A percentile compares a stretch with the other conserved stretches of the same genome.
phyloP scores from a whole-genome alignment of 257 asterid genomes.

The Asclepias syriaca region DNA sequence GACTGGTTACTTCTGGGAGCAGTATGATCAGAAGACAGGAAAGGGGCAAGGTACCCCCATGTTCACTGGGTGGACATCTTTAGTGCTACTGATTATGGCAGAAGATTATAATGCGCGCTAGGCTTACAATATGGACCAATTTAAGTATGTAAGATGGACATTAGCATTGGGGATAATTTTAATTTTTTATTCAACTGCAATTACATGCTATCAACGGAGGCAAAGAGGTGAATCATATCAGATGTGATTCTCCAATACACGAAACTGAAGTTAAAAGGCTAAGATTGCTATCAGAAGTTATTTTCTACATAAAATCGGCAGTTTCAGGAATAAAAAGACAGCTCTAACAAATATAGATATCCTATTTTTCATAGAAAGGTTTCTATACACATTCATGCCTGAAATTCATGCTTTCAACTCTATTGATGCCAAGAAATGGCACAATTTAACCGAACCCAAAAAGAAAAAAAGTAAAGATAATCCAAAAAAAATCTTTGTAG shows the following conservation, averaged over 20 bases:
- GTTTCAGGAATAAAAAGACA: too few relatives aligned
- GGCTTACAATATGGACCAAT: neutral
- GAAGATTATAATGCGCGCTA: conserved; percentile 61
- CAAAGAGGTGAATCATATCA: neutral
- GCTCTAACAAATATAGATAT: neutral
- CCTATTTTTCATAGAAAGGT: neutral
- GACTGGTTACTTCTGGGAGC: conserved; percentile 92
- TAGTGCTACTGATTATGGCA: conserved; percentile 78
- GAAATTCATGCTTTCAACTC: neutral
- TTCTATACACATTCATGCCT: neutral
- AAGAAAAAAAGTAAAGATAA: neutral
- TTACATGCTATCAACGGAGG: neutral
- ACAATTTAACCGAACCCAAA: neutral
- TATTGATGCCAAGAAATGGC: too few relatives aligned
- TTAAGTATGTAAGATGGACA: neutral
- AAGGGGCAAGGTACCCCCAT: conserved; percentile 88
- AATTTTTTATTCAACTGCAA: neutral
- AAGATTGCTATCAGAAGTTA: neutral
- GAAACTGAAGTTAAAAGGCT: neutral
- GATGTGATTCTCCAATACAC: neutral
- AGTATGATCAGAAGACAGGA: conserved; percentile 84
- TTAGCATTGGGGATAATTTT: neutral
- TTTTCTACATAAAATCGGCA: neutral
- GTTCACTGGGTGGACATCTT: conserved; percentile 92
- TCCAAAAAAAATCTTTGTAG: neutral